Conservation (phyloP, 2,329 filamentous ascomycete genomes). For the Cytospora chrysosperma region DNA sequence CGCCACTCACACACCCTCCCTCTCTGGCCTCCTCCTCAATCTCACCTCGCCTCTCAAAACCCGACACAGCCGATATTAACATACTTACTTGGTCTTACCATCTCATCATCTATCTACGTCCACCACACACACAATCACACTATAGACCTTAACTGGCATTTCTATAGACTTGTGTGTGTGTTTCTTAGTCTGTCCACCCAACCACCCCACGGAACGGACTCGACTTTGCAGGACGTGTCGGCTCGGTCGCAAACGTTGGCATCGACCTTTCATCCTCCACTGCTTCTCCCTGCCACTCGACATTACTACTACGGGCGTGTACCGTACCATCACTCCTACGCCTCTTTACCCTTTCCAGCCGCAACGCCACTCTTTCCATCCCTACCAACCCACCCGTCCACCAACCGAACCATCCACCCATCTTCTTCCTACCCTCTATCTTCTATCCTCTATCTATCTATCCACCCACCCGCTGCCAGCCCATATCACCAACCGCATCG, state of each 20-base stretch:
- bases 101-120: slow-evolving; percentile 15
- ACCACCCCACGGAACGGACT: neutral
- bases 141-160: neutral
- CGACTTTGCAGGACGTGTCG: neutral
- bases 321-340: neutral
- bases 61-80: neutral
- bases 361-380: neutral
- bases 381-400: neutral
- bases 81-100: neutral
- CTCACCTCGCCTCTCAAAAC: neutral
- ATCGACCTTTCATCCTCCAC: neutral
- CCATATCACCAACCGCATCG: neutral
- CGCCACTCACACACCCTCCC: neutral
- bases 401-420: slow-evolving; percentile 4
- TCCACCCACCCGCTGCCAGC: neutral
- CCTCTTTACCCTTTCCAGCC: slow-evolving; percentile 15
- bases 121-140: neutral
- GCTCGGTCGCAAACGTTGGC: neutral
- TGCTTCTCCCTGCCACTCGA: neutral
- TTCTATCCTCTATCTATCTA: neutral
- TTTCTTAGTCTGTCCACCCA: too few species aligned
- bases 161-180: neutral
- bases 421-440: too few species aligned
- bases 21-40: neutral
- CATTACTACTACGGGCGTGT: neutral